Base-by-base conservation (phyloP, 257 asterid genomes). In the Solanum neorickii region DNA sequence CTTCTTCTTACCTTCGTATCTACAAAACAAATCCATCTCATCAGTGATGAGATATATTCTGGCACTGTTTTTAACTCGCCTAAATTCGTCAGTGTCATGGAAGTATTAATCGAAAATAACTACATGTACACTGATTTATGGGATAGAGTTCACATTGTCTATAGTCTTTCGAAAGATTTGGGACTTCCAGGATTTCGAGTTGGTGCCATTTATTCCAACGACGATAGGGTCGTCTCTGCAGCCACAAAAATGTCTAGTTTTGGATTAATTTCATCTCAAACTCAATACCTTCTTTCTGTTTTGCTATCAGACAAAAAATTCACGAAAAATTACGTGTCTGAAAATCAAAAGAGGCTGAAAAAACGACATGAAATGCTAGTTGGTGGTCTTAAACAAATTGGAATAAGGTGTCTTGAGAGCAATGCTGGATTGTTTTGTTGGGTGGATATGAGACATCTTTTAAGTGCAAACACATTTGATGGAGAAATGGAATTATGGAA, bases 201-300 rank as follows among this genome's bases (percentile, higher is more conserved):
- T 10, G 88, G 88, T 35, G 88, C 88, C 20, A 87, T 87, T 78
- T 87, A 87, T 56, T 87, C 88, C 88, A 87, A 78, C 15, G 82
- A 87, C 12, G 82, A 20, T 15, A 35, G 20, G 68, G 88, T 87
- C 3, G 88, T 87, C 20, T 69, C 88, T 0, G 86, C 88, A 6
- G 86, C 88, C 18, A 87, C 88, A 18, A 87, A 87, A 47, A 87
- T 87, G 82, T 87, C 88, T 10, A 87, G 88, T 39, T 87, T 87
- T 25, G 88, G 82, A n/a, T 68, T 87, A 16, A 59, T 87, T 16
- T 87, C 88, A 73, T 87, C 88, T 4, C 88, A 87, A 52, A 78
- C 88, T 42, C 88, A 87, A 9, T 87, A 87, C 75, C 86, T 78
- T 16, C 76, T 87, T 35, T 62, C 82, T 3, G 70, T 35, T 5